Evolutionary conservation across 176 grass and related monocot species (phyloP).

Genomic region (Juncus inflexus): DNA sequence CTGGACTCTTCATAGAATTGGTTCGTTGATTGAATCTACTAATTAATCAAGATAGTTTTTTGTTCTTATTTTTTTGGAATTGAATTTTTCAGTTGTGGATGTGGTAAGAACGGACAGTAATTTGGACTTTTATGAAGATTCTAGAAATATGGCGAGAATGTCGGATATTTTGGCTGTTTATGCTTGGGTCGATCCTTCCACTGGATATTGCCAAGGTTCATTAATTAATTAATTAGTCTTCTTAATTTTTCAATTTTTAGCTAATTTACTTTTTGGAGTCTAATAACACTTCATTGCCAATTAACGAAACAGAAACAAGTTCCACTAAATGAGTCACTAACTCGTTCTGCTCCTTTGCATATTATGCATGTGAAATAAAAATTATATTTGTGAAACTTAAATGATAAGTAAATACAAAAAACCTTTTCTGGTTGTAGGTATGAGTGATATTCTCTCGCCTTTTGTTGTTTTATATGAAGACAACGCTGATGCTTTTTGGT

Average conservation of each 20-base stretch:
- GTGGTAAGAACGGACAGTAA: constrained; percentile 96
- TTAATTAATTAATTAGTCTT: not conserved
- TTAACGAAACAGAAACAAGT: too few species aligned
- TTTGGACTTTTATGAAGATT: constrained; percentile 92
- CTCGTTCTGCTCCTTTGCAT: too few species aligned
- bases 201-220: constrained; percentile 97
- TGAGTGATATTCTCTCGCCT: constrained; percentile 98
- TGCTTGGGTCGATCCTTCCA: constrained; percentile 98
- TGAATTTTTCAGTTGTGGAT: constrained; percentile 72
- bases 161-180: constrained; percentile 99
- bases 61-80: constrained; percentile 8
- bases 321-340: too few species aligned
- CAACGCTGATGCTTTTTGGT: constrained; percentile 99
- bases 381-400: too few species aligned
- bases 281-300: too few species aligned
- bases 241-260: not conserved
- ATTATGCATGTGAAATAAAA: too few species aligned
- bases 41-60: not conserved
- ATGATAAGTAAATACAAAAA: too few species aligned
- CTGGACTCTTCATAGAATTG: constrained; percentile 96
- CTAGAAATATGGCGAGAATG: constrained; percentile 99
- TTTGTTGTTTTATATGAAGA: constrained; percentile 97
- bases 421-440: constrained; percentile 42
- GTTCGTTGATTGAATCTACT: constrained; percentile 50
- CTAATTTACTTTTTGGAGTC: not conserved